Evolutionary conservation across 495 filamentous ascomycete species (phyloP).

Genomic region (Parachaetomium inaequale): DNA sequence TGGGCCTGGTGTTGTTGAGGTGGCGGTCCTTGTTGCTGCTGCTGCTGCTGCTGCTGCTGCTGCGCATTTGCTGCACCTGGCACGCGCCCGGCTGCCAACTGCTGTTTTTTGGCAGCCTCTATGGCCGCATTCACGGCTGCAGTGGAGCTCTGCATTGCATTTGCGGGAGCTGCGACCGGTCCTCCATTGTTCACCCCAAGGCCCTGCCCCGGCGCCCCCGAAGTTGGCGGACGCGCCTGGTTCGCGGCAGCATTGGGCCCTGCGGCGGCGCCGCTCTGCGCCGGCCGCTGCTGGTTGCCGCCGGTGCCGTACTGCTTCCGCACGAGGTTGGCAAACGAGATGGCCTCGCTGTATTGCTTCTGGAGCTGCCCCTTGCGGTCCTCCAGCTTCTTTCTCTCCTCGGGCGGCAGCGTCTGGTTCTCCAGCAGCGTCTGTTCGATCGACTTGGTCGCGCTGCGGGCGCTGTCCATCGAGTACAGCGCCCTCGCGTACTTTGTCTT

Average conservation of each 20-base stretch:
- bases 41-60: too few relatives aligned
- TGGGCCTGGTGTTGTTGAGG: slow-evolving; percentile 19
- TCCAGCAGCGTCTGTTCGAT: slow-evolving; percentile 31
- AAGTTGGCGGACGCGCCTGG: slow-evolving; percentile 17
- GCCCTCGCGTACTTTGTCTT: slow-evolving; percentile 34
- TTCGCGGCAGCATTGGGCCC: slow-evolving; percentile 14
- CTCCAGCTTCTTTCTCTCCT: slow-evolving; percentile 35
- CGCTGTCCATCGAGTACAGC: slow-evolving; percentile 37
- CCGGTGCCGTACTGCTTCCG: slow-evolving; percentile 29
- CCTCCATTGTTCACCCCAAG: slow-evolving; percentile 5
- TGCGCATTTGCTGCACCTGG: slow-evolving; percentile 24
- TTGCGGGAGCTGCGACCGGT: slow-evolving; percentile 16
- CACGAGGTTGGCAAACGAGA: slow-evolving; percentile 33
- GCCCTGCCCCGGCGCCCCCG: slow-evolving; percentile 7
- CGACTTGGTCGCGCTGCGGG: slow-evolving; percentile 22
- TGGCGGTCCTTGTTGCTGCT: slow-evolving; percentile 13
- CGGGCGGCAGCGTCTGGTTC: slow-evolving; percentile 28
- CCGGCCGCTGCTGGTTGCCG: slow-evolving; percentile 17
- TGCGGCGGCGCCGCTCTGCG: slow-evolving; percentile 23
- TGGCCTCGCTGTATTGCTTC: slow-evolving; percentile 35
- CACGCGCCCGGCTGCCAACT: slow-evolving; percentile 37
- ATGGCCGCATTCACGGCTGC: slow-evolving; percentile 49
- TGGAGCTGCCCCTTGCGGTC: slow-evolving; percentile 30
- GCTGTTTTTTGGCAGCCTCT: slow-evolving; percentile 52
- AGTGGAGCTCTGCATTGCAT: slow-evolving; percentile 30